Evolutionary conservation across 805 yeast species (phyloP).

Genomic region (Cyberlindnera japonica): DNA sequence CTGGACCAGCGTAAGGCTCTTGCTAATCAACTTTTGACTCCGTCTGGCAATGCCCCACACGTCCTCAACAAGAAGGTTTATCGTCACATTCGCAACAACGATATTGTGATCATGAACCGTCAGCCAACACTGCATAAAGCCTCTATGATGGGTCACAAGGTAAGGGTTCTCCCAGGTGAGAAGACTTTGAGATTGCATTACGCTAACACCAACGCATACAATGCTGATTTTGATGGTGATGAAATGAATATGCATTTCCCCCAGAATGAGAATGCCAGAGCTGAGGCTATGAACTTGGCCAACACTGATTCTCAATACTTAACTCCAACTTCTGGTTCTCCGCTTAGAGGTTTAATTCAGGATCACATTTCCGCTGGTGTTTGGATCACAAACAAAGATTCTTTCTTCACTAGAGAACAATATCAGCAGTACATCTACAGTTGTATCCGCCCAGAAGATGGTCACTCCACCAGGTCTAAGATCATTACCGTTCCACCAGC

Average conservation of each 20-base stretch:
- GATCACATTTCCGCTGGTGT: conserved; percentile 99
- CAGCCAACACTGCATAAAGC: conserved; percentile 99
- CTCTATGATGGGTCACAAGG: conserved; percentile 99
- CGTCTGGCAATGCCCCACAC: conserved; percentile 51
- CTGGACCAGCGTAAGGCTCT: conserved; percentile 90
- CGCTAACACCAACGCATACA: conserved; percentile 98
- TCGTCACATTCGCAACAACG: conserved; percentile 92
- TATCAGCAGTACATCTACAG: conserved; percentile 94
- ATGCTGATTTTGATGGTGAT: conserved; percentile 99
- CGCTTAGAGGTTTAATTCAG: conserved; percentile 97
- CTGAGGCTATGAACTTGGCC: conserved; percentile 93
- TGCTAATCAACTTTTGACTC: conserved; percentile 92
- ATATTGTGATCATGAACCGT: conserved; percentile 96
- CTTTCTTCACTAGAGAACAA: conserved; percentile 84
- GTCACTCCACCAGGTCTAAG: conserved; percentile 72
- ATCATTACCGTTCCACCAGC: conserved; percentile 88
- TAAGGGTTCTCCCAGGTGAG: conserved; percentile 94
- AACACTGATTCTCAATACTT: conserved; percentile 96
- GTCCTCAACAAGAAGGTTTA: conserved; percentile 86
- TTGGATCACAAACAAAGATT: conserved; percentile 92
- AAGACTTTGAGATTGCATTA: conserved; percentile 94
- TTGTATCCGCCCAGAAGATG: conserved; percentile 95
- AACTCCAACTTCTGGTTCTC: conserved; percentile 98
- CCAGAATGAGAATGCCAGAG: conserved; percentile 93
- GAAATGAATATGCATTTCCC: conserved; percentile 99